phyloP scores from a whole-genome alignment of 345 rosid genomes.

The Corchorus capsularis region DNA sequence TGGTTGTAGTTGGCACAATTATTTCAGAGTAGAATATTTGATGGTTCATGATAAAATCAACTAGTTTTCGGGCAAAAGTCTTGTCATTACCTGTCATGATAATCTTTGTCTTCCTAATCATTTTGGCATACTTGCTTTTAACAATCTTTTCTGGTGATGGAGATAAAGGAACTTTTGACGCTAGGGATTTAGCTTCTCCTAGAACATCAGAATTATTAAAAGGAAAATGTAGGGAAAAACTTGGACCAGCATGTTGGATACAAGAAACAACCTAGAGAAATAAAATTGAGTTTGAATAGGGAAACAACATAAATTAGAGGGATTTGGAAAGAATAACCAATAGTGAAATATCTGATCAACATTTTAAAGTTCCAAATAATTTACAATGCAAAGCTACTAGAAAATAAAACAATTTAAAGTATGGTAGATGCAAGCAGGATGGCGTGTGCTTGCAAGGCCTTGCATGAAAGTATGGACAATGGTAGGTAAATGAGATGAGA shows the following conservation, averaged over 20 bases:
- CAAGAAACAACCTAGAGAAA: neutral
- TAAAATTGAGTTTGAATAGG: neutral
- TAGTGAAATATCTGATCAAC: neutral
- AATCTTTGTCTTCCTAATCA: neutral
- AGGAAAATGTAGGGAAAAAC: neutral
- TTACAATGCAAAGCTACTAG: neutral
- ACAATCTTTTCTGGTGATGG: neutral
- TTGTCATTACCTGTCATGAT: neutral
- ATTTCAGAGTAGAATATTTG: neutral
- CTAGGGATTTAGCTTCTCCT: neutral
- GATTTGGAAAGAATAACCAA: neutral
- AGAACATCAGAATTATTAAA: neutral
- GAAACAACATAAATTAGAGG: neutral
- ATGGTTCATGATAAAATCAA: neutral
- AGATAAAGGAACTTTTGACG: neutral
- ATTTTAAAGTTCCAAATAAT: neutral
- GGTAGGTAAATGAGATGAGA: neutral
- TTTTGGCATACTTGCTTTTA: neutral
- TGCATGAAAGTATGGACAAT: neutral
- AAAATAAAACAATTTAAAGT: neutral
- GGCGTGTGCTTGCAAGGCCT: neutral
- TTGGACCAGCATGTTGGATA: neutral
- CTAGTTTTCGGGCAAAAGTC: neutral
- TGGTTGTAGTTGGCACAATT: neutral
- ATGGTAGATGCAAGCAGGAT: neutral